These are phyloP conservation scores for Tetrapisispora nanseiensis DNA, from an alignment of 805 yeast genomes.

Conservation along the genomic window DNA sequence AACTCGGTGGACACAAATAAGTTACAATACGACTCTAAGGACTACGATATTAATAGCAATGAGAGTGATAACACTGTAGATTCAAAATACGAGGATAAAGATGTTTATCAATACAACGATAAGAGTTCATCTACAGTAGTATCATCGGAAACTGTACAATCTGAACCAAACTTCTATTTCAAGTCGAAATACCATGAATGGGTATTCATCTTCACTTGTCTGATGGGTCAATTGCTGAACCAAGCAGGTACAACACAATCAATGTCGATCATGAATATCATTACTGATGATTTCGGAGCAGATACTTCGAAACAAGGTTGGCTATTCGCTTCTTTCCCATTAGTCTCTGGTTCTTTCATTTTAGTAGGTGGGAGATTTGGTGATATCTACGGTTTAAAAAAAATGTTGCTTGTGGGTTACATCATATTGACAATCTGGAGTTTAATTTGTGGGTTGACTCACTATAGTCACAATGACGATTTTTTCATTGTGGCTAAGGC, in stretches of 20 bases:
- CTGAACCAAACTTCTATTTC: constrained; percentile 17
- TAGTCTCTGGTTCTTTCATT: constrained; percentile 66
- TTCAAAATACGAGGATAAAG: not conserved
- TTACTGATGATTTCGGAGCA: constrained; percentile 29
- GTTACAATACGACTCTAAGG: no score
- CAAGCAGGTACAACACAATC: constrained; percentile 35
- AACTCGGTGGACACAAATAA: no score
- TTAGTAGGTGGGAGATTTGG: constrained; percentile 61
- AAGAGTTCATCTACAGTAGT: not conserved
- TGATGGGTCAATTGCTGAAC: constrained; percentile 32
- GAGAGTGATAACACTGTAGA: not conserved
- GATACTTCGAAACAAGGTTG: constrained; percentile 36
- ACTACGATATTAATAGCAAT: not conserved
- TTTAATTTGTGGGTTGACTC: constrained; percentile 48
- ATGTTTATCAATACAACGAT: not conserved
- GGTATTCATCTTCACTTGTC: constrained; percentile 21
- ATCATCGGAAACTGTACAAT: not conserved
- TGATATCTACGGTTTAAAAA: constrained; percentile 57
- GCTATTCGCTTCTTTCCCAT: constrained; percentile 63
- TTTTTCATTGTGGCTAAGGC: constrained; percentile 48
- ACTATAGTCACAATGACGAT: constrained; percentile 38
- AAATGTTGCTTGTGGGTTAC: constrained; percentile 46
- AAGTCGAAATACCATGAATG: constrained; percentile 15
- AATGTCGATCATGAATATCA: constrained; percentile 29
- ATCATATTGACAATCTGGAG: constrained; percentile 48